These are phyloP conservation scores for Sherardia arvensis DNA, from an alignment of 257 asterid genomes.

Conservation along the genomic window DNA sequence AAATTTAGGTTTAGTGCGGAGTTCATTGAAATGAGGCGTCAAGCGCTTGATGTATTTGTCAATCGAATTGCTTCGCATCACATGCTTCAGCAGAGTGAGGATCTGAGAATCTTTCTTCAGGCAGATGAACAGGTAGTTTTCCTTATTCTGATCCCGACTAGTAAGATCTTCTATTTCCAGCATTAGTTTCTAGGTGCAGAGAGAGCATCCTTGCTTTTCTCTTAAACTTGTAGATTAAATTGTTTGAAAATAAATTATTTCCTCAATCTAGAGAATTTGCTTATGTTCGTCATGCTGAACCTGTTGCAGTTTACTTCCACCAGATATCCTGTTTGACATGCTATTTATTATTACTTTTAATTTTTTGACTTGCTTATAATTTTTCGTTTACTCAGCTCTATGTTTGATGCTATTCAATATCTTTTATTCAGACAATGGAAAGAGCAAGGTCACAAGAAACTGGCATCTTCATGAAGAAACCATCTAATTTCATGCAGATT, in stretches of 20 bases:
- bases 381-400: not conserved
- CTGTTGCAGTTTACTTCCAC: not conserved
- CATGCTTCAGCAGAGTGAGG: constrained; percentile 79
- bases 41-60: constrained; percentile 78
- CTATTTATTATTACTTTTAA: not conserved
- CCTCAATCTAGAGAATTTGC: not conserved
- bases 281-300: not conserved
- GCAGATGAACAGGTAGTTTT: constrained; percentile 87
- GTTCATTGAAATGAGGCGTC: constrained; percentile 96
- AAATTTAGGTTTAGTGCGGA: constrained; percentile 90
- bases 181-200: not conserved
- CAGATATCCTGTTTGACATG: not conserved
- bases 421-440: constrained; percentile 69
- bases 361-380: no score
- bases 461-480: constrained; percentile 81
- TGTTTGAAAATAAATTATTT: not conserved
- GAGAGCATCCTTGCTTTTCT: constrained; percentile 2
- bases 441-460: constrained; percentile 80
- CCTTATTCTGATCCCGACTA: not conserved
- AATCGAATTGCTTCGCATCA: constrained; percentile 85
- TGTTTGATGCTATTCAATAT: constrained; percentile 5
- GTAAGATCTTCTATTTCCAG: not conserved
- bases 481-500: constrained; percentile 78
- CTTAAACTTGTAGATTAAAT: not conserved
- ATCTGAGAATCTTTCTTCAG: constrained; percentile 76